These are phyloP conservation scores for Arthrobotrys sphaeroides DNA, from an alignment of 2,329 filamentous ascomycete species.

Conservation along the genomic window DNA sequence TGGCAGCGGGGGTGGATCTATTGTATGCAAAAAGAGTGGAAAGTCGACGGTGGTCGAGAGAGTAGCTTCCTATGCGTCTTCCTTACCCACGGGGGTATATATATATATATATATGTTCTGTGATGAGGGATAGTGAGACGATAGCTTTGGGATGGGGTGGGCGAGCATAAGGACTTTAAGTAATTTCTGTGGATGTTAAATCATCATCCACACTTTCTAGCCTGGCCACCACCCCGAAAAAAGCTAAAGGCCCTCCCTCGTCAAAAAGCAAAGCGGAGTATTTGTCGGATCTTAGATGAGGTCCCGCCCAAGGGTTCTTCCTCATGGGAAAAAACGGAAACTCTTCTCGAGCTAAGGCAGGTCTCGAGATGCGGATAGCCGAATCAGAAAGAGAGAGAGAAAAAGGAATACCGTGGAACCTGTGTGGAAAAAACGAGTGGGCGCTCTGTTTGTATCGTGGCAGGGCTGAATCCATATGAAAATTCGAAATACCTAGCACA, in stretches of 20 bases:
- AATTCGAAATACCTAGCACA: constrained; percentile 14
- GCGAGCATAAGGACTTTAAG: constrained; percentile 25
- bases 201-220: not conserved
- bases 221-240: not conserved
- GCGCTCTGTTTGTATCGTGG: constrained; percentile 26
- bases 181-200: constrained; percentile 32
- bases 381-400: constrained; percentile 13
- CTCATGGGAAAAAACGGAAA: constrained; percentile 26
- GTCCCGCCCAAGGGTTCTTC: not conserved
- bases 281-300: constrained; percentile 24
- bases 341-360: constrained; percentile 51
- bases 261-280: constrained; percentile 41
- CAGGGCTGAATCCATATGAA: constrained; percentile 50
- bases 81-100: not conserved
- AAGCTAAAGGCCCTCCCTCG: not conserved
- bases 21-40: constrained; percentile 8
- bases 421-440: not conserved
- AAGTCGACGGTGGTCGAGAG: not conserved
- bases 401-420: not conserved
- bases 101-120: not conserved
- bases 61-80: not conserved
- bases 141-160: constrained; percentile 1
- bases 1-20: not conserved
- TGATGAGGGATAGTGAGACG: constrained; percentile 16
- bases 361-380: constrained; percentile 36